These are phyloP conservation scores for Cenchrus fungigraminus DNA, from an alignment of 176 grass and related monocot genomes.

Conservation along the genomic window DNA sequence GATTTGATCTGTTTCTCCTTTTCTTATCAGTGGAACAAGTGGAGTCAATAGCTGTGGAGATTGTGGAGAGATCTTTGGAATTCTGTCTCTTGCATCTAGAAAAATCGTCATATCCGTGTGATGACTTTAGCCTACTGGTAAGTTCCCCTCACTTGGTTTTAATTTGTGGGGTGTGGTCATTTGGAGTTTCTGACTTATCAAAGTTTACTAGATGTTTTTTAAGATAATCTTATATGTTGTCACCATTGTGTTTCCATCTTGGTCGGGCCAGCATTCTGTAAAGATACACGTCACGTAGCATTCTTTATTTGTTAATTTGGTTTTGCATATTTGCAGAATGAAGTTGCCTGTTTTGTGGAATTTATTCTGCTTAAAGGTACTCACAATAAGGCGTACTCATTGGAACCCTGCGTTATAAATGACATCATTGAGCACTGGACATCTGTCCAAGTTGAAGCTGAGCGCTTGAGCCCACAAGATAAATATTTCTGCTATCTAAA, in stretches of 20 bases:
- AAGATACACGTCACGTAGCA: constrained; percentile 24
- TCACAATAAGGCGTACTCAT: constrained; percentile 44
- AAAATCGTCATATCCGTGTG: constrained; percentile 71
- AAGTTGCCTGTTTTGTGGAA: constrained; percentile 64
- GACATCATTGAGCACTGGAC: constrained; percentile 67
- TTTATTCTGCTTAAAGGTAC: constrained; percentile 57
- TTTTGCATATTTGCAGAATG: constrained; percentile 64
- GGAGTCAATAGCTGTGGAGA: constrained; percentile 59
- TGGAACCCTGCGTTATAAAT: constrained; percentile 51
- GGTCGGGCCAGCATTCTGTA: constrained; percentile 29
- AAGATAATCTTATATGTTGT: constrained; percentile 24
- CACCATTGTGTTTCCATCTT: constrained; percentile 33
- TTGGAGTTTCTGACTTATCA: constrained; percentile 18
- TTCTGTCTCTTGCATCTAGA: constrained; percentile 77
- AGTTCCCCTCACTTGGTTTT: constrained; percentile 37
- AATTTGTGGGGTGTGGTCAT: not conserved
- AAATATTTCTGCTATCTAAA: constrained; percentile 74
- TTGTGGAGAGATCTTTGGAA: constrained; percentile 80
- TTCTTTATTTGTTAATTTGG: constrained; percentile 43
- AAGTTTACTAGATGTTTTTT: constrained; percentile 31
- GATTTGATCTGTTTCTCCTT: constrained; percentile 45
- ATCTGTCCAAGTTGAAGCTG: constrained; percentile 51
- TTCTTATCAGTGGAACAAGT: constrained; percentile 76
- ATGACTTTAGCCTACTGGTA: constrained; percentile 86
- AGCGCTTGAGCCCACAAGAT: constrained; percentile 44